Percentiles rank a stretch among this genome's conserved stretches.
These are phyloP conservation scores for Collybiopsis confluens DNA, from an alignment of 768 basidiomycete species.

Conservation along the genomic window DNA sequence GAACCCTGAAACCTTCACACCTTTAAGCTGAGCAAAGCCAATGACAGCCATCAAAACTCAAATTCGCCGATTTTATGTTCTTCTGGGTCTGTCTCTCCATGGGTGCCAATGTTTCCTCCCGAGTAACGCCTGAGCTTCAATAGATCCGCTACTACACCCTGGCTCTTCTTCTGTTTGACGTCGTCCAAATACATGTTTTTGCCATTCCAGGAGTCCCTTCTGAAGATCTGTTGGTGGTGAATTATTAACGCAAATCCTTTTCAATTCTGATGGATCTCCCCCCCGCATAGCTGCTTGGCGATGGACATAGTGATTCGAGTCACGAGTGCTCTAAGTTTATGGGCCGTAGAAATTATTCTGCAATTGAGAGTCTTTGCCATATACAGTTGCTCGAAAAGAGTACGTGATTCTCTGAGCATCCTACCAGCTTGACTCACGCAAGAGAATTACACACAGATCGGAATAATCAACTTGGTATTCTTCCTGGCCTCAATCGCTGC, in stretches of 20 bases:
- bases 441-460: conserved; percentile 26
- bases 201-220: conserved; percentile 31
- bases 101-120: too few species aligned
- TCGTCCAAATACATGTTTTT: conserved; percentile 41
- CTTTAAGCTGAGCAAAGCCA: not conserved
- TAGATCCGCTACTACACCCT: conserved; percentile 38
- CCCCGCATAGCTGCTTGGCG: conserved; percentile 31
- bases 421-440: too few species aligned
- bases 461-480: conserved; percentile 31
- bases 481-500: conserved; percentile 37
- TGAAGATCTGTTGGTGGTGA: conserved; percentile 27
- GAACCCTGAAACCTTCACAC: not conserved
- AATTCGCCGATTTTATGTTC: conserved; percentile 35
- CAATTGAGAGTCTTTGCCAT: conserved; percentile 42
- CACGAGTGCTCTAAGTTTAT: conserved; percentile 39
- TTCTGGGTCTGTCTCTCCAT: conserved; percentile 30
- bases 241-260: not conserved
- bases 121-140: not conserved
- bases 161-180: conserved; percentile 37
- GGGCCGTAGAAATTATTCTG: conserved; percentile 48
- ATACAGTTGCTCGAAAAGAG: conserved; percentile 35
- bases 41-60: conserved; percentile 28
- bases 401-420: too few species aligned
- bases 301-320: conserved; percentile 40
- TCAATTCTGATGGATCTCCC: not conserved